Conservation (phyloP, 108 stramenopile species). For the Asterionellopsis glacialis region DNA sequence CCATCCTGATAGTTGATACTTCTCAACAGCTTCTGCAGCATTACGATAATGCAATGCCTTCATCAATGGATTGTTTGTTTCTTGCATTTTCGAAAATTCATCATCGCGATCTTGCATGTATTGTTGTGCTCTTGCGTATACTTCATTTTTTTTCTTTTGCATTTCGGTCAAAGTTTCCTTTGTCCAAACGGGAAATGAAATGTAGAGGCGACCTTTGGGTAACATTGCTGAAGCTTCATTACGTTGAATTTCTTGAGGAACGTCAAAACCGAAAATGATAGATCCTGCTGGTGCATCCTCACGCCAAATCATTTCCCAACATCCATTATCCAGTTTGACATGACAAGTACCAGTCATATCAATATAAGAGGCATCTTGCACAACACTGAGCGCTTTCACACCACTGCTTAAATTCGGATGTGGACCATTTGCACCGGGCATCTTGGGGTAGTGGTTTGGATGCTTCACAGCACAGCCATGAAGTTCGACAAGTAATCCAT, state of each 20-base stretch:
- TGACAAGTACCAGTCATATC: slow-evolving; percentile 14
- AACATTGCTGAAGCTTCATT: slow-evolving; percentile 21
- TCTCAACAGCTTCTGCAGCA: slow-evolving; percentile 21
- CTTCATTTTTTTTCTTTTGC: slow-evolving; percentile 13
- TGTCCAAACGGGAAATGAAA: slow-evolving; percentile 33
- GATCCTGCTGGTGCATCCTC: slow-evolving; percentile 16
- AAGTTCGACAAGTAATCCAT: slow-evolving; percentile 26
- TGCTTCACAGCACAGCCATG: background rate
- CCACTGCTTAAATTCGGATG: slow-evolving; percentile 19
- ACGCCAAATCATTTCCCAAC: slow-evolving; percentile 27
- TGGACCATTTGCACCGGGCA: slow-evolving; percentile 25
- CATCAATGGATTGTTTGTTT: slow-evolving; percentile 25
- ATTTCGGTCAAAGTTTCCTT: slow-evolving; percentile 15
- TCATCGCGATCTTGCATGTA: slow-evolving; percentile 14
- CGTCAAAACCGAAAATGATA: slow-evolving; percentile 24
- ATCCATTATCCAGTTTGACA: slow-evolving; percentile 12
- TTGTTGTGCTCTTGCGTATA: slow-evolving; percentile 9
- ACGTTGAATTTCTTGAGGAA: slow-evolving; percentile 20
- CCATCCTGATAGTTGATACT: background rate
- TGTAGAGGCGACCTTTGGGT: slow-evolving; percentile 25
- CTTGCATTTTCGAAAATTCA: slow-evolving; percentile 15
- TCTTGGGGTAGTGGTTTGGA: background rate
- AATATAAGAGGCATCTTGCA: slow-evolving; percentile 15
- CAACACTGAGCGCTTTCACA: slow-evolving; percentile 2
- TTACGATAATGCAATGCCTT: slow-evolving; percentile 31